Evolutionary conservation across 208 protist species (phyloP), one percentile per base, ranked within the genome.

Genomic region (Leishmania guyanensis): DNA sequence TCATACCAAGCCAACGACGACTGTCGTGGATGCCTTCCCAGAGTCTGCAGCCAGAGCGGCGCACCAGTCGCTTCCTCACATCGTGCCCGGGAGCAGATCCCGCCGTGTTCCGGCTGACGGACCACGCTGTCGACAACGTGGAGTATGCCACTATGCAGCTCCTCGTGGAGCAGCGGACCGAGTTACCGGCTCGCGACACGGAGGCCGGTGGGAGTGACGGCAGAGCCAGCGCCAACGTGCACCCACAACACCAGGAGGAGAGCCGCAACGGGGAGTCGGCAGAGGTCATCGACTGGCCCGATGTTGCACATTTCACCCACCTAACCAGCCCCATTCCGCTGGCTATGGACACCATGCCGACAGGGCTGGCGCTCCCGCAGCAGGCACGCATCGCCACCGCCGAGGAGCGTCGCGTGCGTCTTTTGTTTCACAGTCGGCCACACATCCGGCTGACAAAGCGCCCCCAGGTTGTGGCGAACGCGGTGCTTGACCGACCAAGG

Each of bases 371-470:
- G 17, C 10, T 75, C 9, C 50, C 69, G 33, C 82, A 20, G 16
- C 74, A 60, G 36, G 82, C 54, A 3, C 77, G 75, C 74, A 46
- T 82, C 64, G 86, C 79, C 3, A 85, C 82, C n/a, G n/a, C 78
- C 5, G 83, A 83, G 81, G 76, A 85, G 71, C 84, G 83, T n/a
- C 80, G 81, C 12, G 83, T 91, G 36, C 85, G 83, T n/a, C 26
- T 70, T 10, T 73, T 88, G 20, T 91, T 78, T 43, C 84, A 92
- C 77, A 88, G 77, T 72, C 89, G 88, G 4, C 87, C 82, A 0
- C 82, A 81, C 33, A 17, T 81, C 20, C 70, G 56, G 68, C 77
- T 90, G 66, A 81, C 51, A 22, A 65, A 74, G 26, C 81, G 78
- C 5, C 88, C 88, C 9, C 75, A 43, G 16, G 71, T 94, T 2